Conservation (phyloP, 169 alveolate genomes). For the Plasmodium chabaudi region DNA sequence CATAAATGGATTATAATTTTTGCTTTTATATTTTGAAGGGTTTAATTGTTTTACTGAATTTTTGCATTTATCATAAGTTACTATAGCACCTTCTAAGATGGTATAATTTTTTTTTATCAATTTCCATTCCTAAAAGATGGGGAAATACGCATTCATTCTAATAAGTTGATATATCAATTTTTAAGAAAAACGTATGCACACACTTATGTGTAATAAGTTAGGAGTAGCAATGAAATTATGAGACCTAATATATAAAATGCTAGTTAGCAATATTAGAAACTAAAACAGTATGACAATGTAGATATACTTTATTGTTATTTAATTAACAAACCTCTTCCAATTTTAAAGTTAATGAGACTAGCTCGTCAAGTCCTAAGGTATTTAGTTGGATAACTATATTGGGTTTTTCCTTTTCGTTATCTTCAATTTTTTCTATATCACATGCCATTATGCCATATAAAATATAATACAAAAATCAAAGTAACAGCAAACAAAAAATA, state of each 20-base stretch:
- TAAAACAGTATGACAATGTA: no score
- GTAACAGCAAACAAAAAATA: conserved; percentile 10
- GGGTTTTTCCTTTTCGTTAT: conserved; percentile 63
- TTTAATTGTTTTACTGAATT: conserved; percentile 58
- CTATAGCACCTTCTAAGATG: conserved; percentile 65
- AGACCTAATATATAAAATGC: no score
- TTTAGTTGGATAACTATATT: conserved; percentile 52
- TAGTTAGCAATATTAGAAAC: no score
- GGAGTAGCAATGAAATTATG: no score
- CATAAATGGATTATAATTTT: conserved; percentile 56
- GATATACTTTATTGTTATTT: background rate
- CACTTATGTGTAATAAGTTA: background rate
- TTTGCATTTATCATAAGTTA: conserved; percentile 65
- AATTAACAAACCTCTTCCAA: conserved; percentile 37
- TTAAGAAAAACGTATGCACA: background rate
- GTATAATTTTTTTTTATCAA: conserved; percentile 61
- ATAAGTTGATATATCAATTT: background rate
- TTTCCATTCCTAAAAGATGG: conserved; percentile 44
- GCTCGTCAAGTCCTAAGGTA: conserved; percentile 51
- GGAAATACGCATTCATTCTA: background rate
- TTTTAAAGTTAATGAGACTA: conserved; percentile 45
- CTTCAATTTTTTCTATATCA: conserved; percentile 74
- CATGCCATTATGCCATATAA: conserved; percentile 60
- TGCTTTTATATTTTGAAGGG: conserved; percentile 46
- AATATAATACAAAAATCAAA: conserved; percentile 35